A percentile compares a stretch with the other conserved stretches of the same genome.
Evolutionary conservation across 805 yeast species (phyloP).

Genomic region (Wickerhamomyces hampshirensis): DNA sequence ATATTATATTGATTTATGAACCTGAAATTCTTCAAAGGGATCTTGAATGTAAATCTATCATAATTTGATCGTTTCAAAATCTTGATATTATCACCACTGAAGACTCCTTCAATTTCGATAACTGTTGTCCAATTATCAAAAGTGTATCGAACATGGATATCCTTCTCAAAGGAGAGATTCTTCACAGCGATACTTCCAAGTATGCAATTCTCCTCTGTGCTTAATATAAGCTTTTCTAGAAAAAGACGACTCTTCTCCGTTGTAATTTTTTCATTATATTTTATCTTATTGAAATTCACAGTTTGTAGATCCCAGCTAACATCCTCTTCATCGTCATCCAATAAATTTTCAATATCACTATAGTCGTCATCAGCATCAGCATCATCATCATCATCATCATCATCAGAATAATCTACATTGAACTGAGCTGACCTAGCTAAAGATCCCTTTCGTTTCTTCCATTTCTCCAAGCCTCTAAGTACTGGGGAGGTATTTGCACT

Average conservation of each 20-base stretch:
- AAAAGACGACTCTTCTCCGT: constrained; percentile 39
- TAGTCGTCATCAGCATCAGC: constrained; percentile 13
- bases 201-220: constrained; percentile 48
- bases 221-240: constrained; percentile 58
- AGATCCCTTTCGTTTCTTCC: constrained; percentile 11
- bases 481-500: constrained; percentile 62
- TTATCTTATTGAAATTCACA: constrained; percentile 38
- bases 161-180: constrained; percentile 66
- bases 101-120: constrained; percentile 61
- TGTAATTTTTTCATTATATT: constrained; percentile 41
- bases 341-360: constrained; percentile 13
- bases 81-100: constrained; percentile 44
- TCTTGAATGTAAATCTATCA: constrained; percentile 68
- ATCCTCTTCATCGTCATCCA: constrained; percentile 17
- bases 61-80: constrained; percentile 44
- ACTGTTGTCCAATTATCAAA: constrained; percentile 76
- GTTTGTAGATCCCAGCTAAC: constrained; percentile 41
- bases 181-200: constrained; percentile 76
- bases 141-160: constrained; percentile 67
- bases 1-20: constrained; percentile 12
- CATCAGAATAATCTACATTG: constrained; percentile 22
- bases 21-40: constrained; percentile 39
- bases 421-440: constrained; percentile 19
- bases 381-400: constrained; percentile 23
- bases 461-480: constrained; percentile 26